A percentile compares a stretch with the other conserved stretches of the same genome.
These are phyloP conservation scores for Aphanomyces invadans DNA, from an alignment of 352 stramenopile species.

Conservation along the genomic window DNA sequence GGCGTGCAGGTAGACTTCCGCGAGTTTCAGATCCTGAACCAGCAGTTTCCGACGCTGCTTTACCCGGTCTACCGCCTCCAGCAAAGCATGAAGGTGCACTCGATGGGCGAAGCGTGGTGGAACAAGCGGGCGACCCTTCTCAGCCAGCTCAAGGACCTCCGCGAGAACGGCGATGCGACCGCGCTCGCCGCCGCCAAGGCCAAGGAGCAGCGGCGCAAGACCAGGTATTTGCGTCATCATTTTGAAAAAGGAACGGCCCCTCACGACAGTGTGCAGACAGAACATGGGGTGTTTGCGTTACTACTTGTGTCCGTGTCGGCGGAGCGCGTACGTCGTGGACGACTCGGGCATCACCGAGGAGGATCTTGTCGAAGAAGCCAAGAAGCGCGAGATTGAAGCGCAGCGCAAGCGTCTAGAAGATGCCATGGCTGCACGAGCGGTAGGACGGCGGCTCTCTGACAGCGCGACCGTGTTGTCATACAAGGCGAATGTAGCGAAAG, in stretches of 20 bases:
- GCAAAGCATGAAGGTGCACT: conserved; percentile 62
- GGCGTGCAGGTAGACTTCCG: conserved; percentile 48
- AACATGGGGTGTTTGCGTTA: conserved; percentile 63
- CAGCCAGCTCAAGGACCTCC: conserved; percentile 35
- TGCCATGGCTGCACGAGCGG: conserved; percentile 16
- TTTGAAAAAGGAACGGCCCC: conserved; percentile 25
- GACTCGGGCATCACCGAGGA: conserved; percentile 27
- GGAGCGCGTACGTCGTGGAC: conserved; percentile 49
- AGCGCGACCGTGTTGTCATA: too few species aligned
- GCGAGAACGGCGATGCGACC: conserved; percentile 30
- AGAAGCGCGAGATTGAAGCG: conserved; percentile 32
- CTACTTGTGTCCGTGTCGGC: conserved; percentile 53
- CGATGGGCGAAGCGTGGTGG: conserved; percentile 59
- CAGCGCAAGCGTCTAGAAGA: conserved; percentile 30
- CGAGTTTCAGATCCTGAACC: conserved; percentile 57
- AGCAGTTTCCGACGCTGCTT: conserved; percentile 52
- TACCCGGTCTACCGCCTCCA: conserved; percentile 68
- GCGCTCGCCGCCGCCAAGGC: conserved; percentile 21
- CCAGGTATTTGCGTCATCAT: background rate
- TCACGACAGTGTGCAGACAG: conserved; percentile 36
- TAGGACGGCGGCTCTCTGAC: background rate
- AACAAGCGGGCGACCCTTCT: conserved; percentile 49
- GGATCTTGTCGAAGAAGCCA: conserved; percentile 31
- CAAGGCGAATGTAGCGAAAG: conserved; percentile 6
- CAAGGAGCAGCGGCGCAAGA: conserved; percentile 28